Evolutionary conservation across 2,329 filamentous ascomycete species (phyloP), one percentile per base, ranked within the genome.

Genomic region (Periconia digitata): DNA sequence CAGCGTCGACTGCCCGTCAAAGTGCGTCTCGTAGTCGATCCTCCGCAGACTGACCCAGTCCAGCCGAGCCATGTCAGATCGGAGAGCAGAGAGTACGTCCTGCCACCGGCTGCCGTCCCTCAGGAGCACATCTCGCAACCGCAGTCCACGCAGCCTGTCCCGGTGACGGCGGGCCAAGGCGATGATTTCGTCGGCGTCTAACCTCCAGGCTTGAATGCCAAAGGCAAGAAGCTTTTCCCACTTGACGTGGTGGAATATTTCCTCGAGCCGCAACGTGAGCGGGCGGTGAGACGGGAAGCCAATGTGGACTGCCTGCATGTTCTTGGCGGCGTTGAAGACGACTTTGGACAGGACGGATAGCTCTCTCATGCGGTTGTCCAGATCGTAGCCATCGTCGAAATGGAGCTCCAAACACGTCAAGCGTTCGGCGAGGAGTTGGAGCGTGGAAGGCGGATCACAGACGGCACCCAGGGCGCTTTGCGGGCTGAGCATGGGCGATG

Each of bases 131-230:
- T 83, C 79, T 44, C 80, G 72, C 18, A 88, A 66, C 17, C 84
- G 74, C 17, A 88, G 69, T 3, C 84, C 83, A 35, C 79, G 79
- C 3, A 88, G 69, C 21, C 76, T 79, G 10, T 76, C 72, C 42
- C 75, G 72, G 58, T 87, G 83, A 34, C 83, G 76, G 23, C 75
- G 71, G 2, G 80, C 75, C 6, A 87, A 69, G 0, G 69, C 70
- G 39, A 85, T 80, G 42, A 88, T 82, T 59, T 88, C 85, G 1
- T 80, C 74, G 1, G 80, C 77, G 39, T 79, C 72, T 3, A 87
- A 68, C 36, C 77, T 76, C 85, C 85, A 87, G 13, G 81, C 79
- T 54, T 86, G 83, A 18, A 88, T 79, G 2, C 85, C 85, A 46
- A 87, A 80, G 2, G 83, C 82, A 27, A 82, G 76, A 5, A 88